Evolutionary conservation across 148 eudicot genomes (phyloP).

Genomic region (Vaccinium macrocarpon): DNA sequence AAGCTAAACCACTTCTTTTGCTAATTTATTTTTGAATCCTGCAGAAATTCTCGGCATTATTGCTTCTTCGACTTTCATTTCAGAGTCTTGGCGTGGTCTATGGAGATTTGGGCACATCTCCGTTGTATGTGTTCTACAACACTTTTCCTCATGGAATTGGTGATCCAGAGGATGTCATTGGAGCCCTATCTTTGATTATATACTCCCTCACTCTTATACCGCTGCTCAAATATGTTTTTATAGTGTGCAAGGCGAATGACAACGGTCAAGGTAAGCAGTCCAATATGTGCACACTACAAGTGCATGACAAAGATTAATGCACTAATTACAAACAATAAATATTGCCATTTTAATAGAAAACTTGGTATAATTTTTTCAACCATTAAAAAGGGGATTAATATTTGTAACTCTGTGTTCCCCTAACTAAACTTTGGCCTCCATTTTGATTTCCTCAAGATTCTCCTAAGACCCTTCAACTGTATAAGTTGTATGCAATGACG

Average conservation of each 20-base stretch:
- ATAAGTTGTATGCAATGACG: too few species aligned
- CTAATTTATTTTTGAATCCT: constrained; percentile 22
- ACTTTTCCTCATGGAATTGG: constrained; percentile 71
- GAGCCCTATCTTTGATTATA: constrained; percentile 91
- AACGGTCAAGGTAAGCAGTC: constrained; percentile 84
- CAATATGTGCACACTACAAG: neutral
- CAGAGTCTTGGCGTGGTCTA: constrained; percentile 99
- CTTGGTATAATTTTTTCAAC: neutral
- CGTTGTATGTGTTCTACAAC: constrained; percentile 91
- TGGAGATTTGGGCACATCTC: constrained; percentile 98
- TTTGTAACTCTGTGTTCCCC: too few species aligned
- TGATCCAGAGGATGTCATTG: constrained; percentile 78
- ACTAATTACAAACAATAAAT: neutral
- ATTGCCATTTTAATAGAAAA: neutral
- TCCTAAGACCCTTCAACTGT: too few species aligned
- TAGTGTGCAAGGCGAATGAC: constrained; percentile 89
- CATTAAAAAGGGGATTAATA: too few species aligned
- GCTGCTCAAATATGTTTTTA: constrained; percentile 86
- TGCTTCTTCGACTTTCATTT: constrained; percentile 77
- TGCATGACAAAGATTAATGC: neutral
- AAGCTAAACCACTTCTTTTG: constrained; percentile 11
- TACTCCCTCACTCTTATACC: constrained; percentile 93
- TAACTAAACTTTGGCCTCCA: too few species aligned
- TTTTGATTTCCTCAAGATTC: too few species aligned
- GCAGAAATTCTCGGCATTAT: constrained; percentile 78